Evolutionary conservation across 2,329 filamentous ascomycete species (phyloP), one percentile per base, ranked within the genome.

Genomic region (Cyanodermella asteris): DNA sequence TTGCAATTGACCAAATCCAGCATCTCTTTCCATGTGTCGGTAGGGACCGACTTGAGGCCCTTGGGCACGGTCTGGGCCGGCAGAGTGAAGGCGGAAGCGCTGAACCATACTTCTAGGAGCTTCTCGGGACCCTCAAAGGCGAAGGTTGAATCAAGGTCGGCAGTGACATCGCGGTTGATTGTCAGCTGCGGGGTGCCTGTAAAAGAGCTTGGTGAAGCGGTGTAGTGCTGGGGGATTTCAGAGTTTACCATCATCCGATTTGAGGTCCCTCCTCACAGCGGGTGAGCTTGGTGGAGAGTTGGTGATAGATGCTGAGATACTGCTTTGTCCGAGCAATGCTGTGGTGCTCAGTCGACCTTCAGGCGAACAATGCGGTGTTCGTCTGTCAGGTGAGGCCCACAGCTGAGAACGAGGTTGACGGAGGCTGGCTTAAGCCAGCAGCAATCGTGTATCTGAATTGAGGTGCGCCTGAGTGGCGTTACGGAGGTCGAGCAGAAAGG

Each of bases 111-210:
- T 59, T 97, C 87, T 41, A 97, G 64, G 28, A 97, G 64, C 60
- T 97, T 97, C 59, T 97, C 87, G 22, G 87, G 87, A 75, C 74
- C 84, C 61, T 97, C 87, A 46, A 97, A 97, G 37, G 84, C 82
- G 62, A 81, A 91, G 62, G 61, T 76, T 29, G 82, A 93, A 56
- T 94, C 87, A 43, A 93, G 65, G 49, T 91, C 82, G 38, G 80
- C 65, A 37, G 78, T 81, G 40, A 84, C 80, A 59, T 90, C 78
- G 52, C 81, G 80, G 56, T 94, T 94, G 62, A 94, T 94, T 25
- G 78, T 93, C 57, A 93, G 58, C 48, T 87, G 77, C 31, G 84
- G 81, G 29, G 78, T 84, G 40, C 69, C 77, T 51, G 70, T 65
- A 38, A 66, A 58, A 31, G 64, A 69, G 36, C 77, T 78, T 40